These are phyloP conservation scores for Penicillium coprophilum DNA, from an alignment of 495 filamentous ascomycete species.

Conservation along the genomic window DNA sequence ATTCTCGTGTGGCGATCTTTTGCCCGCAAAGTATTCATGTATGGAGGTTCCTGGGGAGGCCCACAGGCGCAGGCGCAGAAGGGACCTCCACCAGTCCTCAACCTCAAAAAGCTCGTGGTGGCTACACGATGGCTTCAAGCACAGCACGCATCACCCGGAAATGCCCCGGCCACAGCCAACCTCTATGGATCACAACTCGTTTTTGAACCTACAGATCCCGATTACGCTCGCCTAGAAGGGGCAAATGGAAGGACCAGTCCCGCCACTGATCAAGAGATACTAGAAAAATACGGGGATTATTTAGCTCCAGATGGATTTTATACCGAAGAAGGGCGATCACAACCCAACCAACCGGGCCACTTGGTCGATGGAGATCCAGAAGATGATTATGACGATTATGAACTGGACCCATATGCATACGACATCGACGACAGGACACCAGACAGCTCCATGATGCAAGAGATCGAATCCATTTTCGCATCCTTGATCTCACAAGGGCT, in stretches of 20 bases:
- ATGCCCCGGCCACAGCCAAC: slow-evolving; percentile 13
- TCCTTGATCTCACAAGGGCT: slow-evolving; percentile 78
- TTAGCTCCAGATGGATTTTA: slow-evolving; percentile 39
- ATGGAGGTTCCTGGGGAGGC: slow-evolving; percentile 55
- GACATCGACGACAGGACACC: slow-evolving; percentile 8
- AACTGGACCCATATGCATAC: slow-evolving; percentile 40
- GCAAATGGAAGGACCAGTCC: slow-evolving; percentile 5
- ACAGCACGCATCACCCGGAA: slow-evolving; percentile 22
- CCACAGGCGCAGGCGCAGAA: slow-evolving; percentile 36
- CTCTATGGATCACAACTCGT: slow-evolving; percentile 37
- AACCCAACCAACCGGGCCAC: slow-evolving; percentile 26
- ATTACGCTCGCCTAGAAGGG: slow-evolving; percentile 30
- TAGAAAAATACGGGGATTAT: slow-evolving; percentile 40
- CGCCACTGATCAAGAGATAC: slow-evolving; percentile 18
- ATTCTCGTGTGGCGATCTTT: slow-evolving; percentile 83
- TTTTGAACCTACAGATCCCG: slow-evolving; percentile 30
- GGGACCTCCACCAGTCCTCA: slow-evolving; percentile 45
- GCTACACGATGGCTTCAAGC: slow-evolving; percentile 44
- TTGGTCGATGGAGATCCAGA: slow-evolving; percentile 44
- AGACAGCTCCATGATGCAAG: slow-evolving; percentile 53
- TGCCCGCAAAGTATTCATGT: slow-evolving; percentile 71
- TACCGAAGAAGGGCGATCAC: slow-evolving; percentile 33
- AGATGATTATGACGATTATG: slow-evolving; percentile 46
- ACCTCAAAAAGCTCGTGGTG: slow-evolving; percentile 41
- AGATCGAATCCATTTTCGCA: slow-evolving; percentile 75